Evolutionary conservation across 306 rosid species (phyloP).

Genomic region (Dicorynia guianensis): DNA sequence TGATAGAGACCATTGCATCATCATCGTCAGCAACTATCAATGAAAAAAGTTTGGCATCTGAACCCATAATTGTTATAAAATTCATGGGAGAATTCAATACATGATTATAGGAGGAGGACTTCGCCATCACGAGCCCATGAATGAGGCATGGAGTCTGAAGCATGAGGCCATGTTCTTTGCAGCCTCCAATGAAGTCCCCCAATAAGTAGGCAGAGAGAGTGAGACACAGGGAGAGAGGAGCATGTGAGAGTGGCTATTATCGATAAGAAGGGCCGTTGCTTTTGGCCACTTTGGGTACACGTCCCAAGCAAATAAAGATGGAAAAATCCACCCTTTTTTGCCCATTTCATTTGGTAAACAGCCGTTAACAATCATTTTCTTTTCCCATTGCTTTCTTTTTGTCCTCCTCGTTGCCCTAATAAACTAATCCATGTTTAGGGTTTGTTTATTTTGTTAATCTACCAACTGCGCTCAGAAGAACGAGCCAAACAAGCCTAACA

Average conservation of each 20-base stretch:
- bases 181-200: constrained; percentile 52
- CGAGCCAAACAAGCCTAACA: constrained; percentile 36
- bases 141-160: constrained; percentile 34
- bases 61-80: constrained; percentile 14
- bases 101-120: constrained; percentile 42
- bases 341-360: constrained; percentile 31
- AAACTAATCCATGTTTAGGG: constrained; percentile 35
- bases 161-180: constrained; percentile 53
- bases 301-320: constrained; percentile 55
- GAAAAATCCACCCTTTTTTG: constrained; percentile 27
- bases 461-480: constrained; percentile 36
- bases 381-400: constrained; percentile 45
- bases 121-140: constrained; percentile 36
- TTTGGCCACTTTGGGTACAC: constrained; percentile 55
- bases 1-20: constrained; percentile 35
- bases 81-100: constrained; percentile 29
- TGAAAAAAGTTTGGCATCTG: constrained; percentile 13
- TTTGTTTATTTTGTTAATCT: constrained; percentile 17
- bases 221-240: constrained; percentile 32
- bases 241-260: constrained; percentile 61
- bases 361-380: constrained; percentile 60
- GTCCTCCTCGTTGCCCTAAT: constrained; percentile 40
- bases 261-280: constrained; percentile 55
- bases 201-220: constrained; percentile 26
- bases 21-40: constrained; percentile 31